Percentiles rank a stretch among this genome's conserved stretches.
phyloP scores from a whole-genome alignment of 2,329 filamentous ascomycete genomes.

The Cladosporium sp. region DNA sequence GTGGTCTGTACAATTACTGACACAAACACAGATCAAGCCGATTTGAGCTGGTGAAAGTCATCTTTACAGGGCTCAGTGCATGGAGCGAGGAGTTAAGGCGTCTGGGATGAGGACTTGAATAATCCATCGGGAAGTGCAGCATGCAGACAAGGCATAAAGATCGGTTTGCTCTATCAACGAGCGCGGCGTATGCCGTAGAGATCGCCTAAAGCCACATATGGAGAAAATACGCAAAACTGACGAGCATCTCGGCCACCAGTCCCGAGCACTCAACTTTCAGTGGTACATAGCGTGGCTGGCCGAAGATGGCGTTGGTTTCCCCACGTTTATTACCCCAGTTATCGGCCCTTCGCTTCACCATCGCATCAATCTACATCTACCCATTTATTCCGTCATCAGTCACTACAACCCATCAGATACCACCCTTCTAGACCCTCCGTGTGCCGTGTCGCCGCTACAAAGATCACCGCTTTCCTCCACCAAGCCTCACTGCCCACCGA shows the following conservation, averaged over 20 bases:
- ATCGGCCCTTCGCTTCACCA: slow-evolving; percentile 15
- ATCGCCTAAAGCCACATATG: neutral
- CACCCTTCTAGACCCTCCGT: neutral
- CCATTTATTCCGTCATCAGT: slow-evolving; percentile 16
- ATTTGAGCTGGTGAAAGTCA: slow-evolving; percentile 24
- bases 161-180: neutral
- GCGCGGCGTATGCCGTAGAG: neutral
- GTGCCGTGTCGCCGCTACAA: neutral
- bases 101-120: slow-evolving; percentile 2
- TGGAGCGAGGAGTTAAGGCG: slow-evolving; percentile 17
- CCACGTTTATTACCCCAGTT: slow-evolving; percentile 13
- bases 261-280: neutral
- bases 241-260: neutral
- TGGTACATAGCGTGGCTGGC: neutral
- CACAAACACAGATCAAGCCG: slow-evolving; percentile 32
- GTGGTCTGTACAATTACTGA: slow-evolving; percentile 2
- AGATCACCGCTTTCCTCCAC: neutral
- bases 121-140: neutral
- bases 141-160: neutral
- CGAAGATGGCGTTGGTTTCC: slow-evolving; percentile 1
- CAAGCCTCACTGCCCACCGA: neutral
- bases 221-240: neutral
- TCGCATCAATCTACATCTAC: slow-evolving; percentile 7
- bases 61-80: slow-evolving; percentile 2
- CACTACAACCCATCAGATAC: neutral